Base-by-base conservation (phyloP, 2,329 filamentous ascomycete species). In the Lachnellula suecica region DNA sequence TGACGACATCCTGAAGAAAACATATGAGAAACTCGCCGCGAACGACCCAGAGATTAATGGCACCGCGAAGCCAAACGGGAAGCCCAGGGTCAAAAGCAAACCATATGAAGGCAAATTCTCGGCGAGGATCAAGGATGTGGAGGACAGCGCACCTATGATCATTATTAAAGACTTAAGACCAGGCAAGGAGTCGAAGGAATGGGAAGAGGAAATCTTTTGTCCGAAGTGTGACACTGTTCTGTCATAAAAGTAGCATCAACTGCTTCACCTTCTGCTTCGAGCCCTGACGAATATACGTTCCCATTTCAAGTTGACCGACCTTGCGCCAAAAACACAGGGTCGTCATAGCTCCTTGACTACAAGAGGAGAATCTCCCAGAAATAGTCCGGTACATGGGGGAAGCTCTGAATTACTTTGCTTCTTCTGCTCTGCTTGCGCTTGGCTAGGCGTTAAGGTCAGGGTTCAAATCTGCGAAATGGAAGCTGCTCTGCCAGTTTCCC, bases 1-100 rank as follows among this genome's bases (percentile, higher is more conserved):
- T n/a, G 63, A 70, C 1, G 62, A 64, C 17, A 57, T 64, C 20
- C 57, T 70, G 15, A 51, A 40, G 13, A 68, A 62, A 46, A 60
- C 55, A 4, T 65, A 66, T 44, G 45, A 60, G 20, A 51, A 58
- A 17, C 40, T 57, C 2, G 44, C 46, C 19, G 22, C 29, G 15
- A 43, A 44, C 13, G 48, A 50, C 7, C 44, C 50, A 8, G 43
- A 54, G 29, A 46, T 46, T 3, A 60, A 62, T 22, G 58, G 51
- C 7, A 45, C 49, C 9, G 42, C 53, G 23, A 55, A 50, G 31
- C 19, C 44, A 4, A 56, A 55, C 11, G 48, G 47, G 19, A 59
- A 56, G 34, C 17, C 17, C 8, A 60, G 62, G 29, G 8, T 38
- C n/a, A 53, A 41, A 43, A 34, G 42, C 38, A 62, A 60, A 40